Conservation (phyloP, 306 rosid genomes). For the barrel medic (Medicago truncatula) region MtrunA17r5.0-ANR NC_053042.1:13399001-13399500, state of each 20-base stretch:
- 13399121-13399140: no score
- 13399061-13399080: neutral
- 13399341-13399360: conserved; percentile 64
- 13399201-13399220: no score
- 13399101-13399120: neutral
- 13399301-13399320: conserved; percentile 64
- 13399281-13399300: conserved; percentile 12
- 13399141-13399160: no score
- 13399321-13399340: conserved; percentile 58
- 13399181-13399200: no score
- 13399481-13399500: conserved; percentile 7
- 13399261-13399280: conserved; percentile 10
- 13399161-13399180: no score
- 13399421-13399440: neutral
- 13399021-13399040: conserved; percentile 25
- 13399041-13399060: conserved; percentile 5
- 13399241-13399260: neutral
- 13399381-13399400: conserved; percentile 60
- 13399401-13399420: conserved; percentile 37
- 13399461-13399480: neutral
- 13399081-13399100: conserved; percentile 13
- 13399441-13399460: neutral
- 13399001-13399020: conserved; percentile 47
- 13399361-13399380: conserved; percentile 72
- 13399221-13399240: no score